phyloP scores from a whole-genome alignment of 2,329 filamentous ascomycete genomes.

The Taxawa tesnikishii region DNA sequence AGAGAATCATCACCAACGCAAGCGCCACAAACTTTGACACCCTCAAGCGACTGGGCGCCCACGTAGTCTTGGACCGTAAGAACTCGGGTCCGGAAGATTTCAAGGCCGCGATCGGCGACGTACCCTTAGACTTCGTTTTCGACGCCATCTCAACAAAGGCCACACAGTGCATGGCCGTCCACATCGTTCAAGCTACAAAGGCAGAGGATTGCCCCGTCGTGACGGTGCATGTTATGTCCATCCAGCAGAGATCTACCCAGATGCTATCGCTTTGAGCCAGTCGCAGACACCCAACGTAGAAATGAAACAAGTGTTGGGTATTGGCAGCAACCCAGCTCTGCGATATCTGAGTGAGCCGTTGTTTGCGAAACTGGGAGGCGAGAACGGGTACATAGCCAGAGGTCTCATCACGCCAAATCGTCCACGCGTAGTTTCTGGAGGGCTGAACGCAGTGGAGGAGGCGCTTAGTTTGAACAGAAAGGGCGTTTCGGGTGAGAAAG shows the following conservation, averaged over 20 bases:
- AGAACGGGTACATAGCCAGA: not conserved
- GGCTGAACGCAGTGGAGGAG: not conserved
- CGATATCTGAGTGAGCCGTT: not conserved
- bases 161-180: not conserved
- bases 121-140: not conserved
- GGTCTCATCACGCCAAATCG: not conserved
- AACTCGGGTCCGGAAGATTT: conserved; percentile 10
- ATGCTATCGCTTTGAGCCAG: no score
- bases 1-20: conserved; percentile 19
- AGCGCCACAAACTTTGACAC: conserved; percentile 17
- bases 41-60: conserved; percentile 17
- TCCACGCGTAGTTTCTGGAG: not conserved
- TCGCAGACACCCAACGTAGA: no score
- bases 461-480: not conserved
- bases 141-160: conserved; percentile 1
- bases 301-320: not conserved
- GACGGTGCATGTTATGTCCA: no score
- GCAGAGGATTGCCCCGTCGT: no score
- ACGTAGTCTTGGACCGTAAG: conserved; percentile 20
- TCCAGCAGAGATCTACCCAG: no score
- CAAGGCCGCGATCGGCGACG: not conserved
- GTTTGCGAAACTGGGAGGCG: not conserved
- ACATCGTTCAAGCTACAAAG: no score
- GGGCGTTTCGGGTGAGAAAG: not conserved
- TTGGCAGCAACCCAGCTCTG: not conserved